phyloP scores from a whole-genome alignment of 2,329 filamentous ascomycete genomes.

The Coniochaeta ligniaria region DNA sequence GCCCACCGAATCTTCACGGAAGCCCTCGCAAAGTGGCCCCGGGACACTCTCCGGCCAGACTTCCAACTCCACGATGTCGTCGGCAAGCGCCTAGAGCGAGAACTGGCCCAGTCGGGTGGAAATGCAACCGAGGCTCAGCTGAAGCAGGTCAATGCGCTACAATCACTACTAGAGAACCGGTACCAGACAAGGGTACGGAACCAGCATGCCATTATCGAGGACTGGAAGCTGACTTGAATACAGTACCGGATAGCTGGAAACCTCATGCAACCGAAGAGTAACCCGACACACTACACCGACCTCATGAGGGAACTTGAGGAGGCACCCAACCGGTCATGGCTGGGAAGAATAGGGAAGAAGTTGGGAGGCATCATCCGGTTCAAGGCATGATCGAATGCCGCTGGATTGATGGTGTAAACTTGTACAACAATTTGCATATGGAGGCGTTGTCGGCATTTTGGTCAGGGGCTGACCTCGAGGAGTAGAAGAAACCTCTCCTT shows the following conservation, averaged over 20 bases:
- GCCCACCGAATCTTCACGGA: conserved; percentile 39
- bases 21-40: conserved; percentile 53
- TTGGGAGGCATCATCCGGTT: conserved; percentile 54
- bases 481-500: conserved; percentile 1
- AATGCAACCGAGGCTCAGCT: conserved; percentile 32
- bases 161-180: conserved; percentile 51
- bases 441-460: conserved; percentile 6
- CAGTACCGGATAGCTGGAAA: conserved; percentile 41
- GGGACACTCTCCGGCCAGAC: conserved; percentile 55
- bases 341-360: conserved; percentile 43
- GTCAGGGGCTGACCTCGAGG: conserved; percentile 9
- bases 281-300: conserved; percentile 57
- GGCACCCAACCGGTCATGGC: conserved; percentile 49
- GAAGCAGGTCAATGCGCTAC: conserved; percentile 51
- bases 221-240: neutral
- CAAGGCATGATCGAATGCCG: neutral
- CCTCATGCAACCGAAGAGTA: conserved; percentile 51
- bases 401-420: neutral
- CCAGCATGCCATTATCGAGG: neutral
- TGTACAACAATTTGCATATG: conserved; percentile 7
- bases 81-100: conserved; percentile 32
- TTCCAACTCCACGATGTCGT: conserved; percentile 55
- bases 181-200: conserved; percentile 46
- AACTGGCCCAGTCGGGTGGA: conserved; percentile 25
- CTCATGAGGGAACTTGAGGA: conserved; percentile 56